These are phyloP conservation scores for Phytopythium aichiense DNA, from an alignment of 352 stramenopile species.

Conservation along the genomic window DNA sequence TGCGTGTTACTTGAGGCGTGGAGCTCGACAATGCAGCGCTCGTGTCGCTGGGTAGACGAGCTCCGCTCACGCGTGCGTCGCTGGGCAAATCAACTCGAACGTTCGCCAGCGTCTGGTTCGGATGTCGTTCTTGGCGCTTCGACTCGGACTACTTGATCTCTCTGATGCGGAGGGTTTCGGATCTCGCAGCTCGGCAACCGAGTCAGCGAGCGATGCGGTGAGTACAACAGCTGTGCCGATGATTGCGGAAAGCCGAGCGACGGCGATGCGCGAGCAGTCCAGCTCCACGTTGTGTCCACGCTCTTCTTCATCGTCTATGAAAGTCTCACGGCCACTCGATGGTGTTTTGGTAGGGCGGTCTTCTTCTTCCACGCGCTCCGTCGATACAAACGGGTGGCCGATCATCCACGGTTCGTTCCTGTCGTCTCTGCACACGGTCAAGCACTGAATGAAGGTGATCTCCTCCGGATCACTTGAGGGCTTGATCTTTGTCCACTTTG, in stretches of 20 bases:
- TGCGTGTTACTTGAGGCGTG: neutral
- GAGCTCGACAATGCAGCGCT: neutral
- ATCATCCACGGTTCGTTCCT: constrained; percentile 13
- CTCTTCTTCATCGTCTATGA: neutral
- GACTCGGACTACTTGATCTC: neutral
- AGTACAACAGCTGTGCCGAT: neutral
- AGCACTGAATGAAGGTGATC: constrained; percentile 9
- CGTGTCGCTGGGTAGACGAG: neutral
- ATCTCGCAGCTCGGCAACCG: neutral
- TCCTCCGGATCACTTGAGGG: neutral
- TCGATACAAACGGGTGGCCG: constrained; percentile 7
- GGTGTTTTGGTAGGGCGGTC: neutral
- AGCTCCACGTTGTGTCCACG: neutral
- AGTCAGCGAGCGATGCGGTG: neutral
- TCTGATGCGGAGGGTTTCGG: neutral
- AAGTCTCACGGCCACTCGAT: neutral
- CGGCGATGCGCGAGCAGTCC: neutral
- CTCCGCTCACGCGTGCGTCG: neutral
- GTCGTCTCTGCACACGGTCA: constrained; percentile 12
- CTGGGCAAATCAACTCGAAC: neutral
- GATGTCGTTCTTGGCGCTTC: too few relatives aligned
- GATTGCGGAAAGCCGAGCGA: neutral
- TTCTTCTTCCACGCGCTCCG: neutral
- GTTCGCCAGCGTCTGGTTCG: neutral
- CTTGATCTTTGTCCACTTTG: neutral